Percentiles rank a stretch among this genome's conserved stretches.
Conservation (phyloP, 2,329 filamentous ascomycete genomes). For the Sarocladium kiliense region DNA sequence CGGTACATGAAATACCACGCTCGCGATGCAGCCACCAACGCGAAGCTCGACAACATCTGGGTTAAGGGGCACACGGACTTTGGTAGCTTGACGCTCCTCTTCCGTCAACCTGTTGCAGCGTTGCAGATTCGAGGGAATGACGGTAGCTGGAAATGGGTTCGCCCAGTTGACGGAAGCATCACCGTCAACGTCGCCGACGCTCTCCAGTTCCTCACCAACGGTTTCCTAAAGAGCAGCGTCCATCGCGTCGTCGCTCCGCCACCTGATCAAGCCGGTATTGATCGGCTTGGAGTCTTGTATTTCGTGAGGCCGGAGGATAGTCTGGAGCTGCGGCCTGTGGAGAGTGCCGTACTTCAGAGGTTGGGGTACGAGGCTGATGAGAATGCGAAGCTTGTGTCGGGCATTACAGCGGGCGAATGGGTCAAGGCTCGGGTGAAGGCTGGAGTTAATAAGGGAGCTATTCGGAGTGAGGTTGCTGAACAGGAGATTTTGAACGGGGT, state of each 20-base stretch:
- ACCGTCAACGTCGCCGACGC: constrained; percentile 48
- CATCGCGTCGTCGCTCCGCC: constrained; percentile 39
- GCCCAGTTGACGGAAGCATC: constrained; percentile 42
- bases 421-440: constrained; percentile 26
- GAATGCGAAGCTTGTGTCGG: constrained; percentile 19
- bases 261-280: constrained; percentile 35
- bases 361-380: constrained; percentile 22
- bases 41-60: constrained; percentile 27
- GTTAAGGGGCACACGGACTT: constrained; percentile 47
- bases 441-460: constrained; percentile 14
- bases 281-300: constrained; percentile 42
- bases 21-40: constrained; percentile 39
- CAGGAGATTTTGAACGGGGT: constrained; percentile 25
- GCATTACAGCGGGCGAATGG: constrained; percentile 29
- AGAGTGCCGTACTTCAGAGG: constrained; percentile 25
- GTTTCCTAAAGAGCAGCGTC: constrained; percentile 38
- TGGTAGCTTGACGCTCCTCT: constrained; percentile 50
- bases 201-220: constrained; percentile 41
- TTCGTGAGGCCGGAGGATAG: constrained; percentile 31
- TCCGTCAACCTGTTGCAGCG: constrained; percentile 51
- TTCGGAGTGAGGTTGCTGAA: constrained; percentile 21
- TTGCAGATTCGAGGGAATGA: constrained; percentile 41
- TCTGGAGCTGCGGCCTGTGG: constrained; percentile 24
- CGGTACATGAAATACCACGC: constrained; percentile 56
- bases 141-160: constrained; percentile 45